These are phyloP conservation scores for Blastocladiella emersonii DNA, from an alignment of 371 early-diverging fungal genomes.

Conservation along the genomic window DNA sequence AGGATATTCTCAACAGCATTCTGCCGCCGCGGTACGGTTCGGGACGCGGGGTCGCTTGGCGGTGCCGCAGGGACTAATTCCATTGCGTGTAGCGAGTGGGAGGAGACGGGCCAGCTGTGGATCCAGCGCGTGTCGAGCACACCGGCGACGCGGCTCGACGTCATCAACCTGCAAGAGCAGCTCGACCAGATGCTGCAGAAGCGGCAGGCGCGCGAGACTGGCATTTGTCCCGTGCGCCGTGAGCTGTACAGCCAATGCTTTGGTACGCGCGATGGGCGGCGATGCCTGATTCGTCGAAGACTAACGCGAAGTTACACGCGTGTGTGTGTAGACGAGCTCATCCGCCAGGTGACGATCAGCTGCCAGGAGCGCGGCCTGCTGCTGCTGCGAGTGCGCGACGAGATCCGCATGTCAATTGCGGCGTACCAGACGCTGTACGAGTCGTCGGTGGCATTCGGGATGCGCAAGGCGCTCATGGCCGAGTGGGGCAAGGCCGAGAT, in stretches of 20 bases:
- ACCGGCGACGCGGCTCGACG: constrained; percentile 37
- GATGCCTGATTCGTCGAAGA: too few species aligned
- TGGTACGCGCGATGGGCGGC: constrained; percentile 14
- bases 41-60: not conserved
- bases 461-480: constrained; percentile 39
- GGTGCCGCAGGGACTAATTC: too few species aligned
- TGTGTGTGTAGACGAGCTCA: constrained; percentile 26
- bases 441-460: constrained; percentile 37
- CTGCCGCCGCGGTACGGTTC: constrained; percentile 28
- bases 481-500: constrained; percentile 38
- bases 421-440: constrained; percentile 42
- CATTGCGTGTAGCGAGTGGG: constrained; percentile 32
- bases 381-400: constrained; percentile 36
- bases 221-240: constrained; percentile 35
- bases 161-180: constrained; percentile 42
- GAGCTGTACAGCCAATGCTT: constrained; percentile 41
- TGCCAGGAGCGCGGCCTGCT: constrained; percentile 42
- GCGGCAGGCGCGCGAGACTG: constrained; percentile 39
- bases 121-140: constrained; percentile 36
- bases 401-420: constrained; percentile 40
- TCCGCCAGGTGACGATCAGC: constrained; percentile 38
- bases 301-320: too few species aligned
- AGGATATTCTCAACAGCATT: constrained; percentile 37
- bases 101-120: constrained; percentile 38
- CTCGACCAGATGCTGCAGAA: constrained; percentile 41